These are phyloP conservation scores for Monosporascus sp. DNA, from an alignment of 2,329 filamentous ascomycete species.

Conservation along the genomic window DNA sequence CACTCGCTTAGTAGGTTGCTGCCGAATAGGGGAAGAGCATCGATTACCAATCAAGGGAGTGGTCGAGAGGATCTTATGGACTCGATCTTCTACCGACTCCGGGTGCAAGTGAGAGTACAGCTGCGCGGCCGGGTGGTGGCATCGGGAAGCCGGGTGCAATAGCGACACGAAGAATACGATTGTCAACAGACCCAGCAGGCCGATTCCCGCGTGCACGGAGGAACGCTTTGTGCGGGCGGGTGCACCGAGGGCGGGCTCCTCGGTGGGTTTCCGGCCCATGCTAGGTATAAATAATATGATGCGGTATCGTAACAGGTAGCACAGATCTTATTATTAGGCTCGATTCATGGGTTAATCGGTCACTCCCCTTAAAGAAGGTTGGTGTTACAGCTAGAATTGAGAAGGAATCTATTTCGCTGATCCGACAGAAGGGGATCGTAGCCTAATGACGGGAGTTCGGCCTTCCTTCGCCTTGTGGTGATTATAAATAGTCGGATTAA, in stretches of 20 bases:
- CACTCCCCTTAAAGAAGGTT: no score
- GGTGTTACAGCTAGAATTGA: no score
- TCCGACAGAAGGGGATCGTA: no score
- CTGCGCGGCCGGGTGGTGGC: slow-evolving; percentile 15
- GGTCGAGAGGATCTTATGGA: slow-evolving; percentile 37
- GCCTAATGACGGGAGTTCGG: no score
- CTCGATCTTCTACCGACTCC: slow-evolving; percentile 37
- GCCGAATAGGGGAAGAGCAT: neutral
- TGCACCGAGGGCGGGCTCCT: neutral
- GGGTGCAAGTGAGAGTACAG: slow-evolving; percentile 20
- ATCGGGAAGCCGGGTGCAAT: slow-evolving; percentile 17
- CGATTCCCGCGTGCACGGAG: slow-evolving; percentile 10
- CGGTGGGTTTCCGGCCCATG: neutral
- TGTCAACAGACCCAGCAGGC: slow-evolving; percentile 8
- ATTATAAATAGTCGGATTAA: no score
- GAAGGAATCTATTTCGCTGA: no score
- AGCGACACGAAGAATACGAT: slow-evolving; percentile 19
- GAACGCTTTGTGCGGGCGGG: slow-evolving; percentile 9
- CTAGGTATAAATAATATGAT: neutral
- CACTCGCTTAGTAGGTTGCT: slow-evolving; percentile 8
- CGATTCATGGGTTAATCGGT: no score
- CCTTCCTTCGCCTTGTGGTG: no score
- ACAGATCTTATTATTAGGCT: no score
- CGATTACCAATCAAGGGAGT: slow-evolving; percentile 46
- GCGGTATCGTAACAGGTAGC: neutral